Conservation (phyloP, 352 stramenopile species). For the Phytophthora citricola region DNA sequence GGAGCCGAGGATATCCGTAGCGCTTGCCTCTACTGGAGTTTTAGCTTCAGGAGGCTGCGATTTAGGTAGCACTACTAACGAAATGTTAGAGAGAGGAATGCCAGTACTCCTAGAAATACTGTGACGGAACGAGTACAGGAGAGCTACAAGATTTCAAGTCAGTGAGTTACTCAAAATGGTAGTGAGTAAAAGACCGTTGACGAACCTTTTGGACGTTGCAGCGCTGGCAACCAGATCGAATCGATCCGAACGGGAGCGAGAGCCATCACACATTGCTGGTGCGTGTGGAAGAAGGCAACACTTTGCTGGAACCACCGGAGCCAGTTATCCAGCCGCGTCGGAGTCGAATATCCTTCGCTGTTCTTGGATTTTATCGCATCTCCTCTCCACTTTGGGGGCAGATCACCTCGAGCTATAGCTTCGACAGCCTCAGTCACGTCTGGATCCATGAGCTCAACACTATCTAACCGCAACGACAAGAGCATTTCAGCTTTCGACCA, state of each 20-base stretch:
- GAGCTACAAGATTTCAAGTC: constrained; percentile 25
- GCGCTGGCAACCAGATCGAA: constrained; percentile 47
- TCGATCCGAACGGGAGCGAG: constrained; percentile 12
- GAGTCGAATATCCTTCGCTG: constrained; percentile 33
- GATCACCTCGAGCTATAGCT: constrained; percentile 17
- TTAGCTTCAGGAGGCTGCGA: background rate
- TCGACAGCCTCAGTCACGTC: constrained; percentile 31
- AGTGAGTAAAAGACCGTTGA: background rate
- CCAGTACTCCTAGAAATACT: constrained; percentile 32
- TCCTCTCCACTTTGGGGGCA: constrained; percentile 25
- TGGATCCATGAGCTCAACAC: constrained; percentile 12
- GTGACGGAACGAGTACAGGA: constrained; percentile 45
- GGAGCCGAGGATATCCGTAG: constrained; percentile 30
- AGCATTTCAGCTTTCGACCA: constrained; percentile 49
- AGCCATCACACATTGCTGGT: constrained; percentile 29
- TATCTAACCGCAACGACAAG: constrained; percentile 36
- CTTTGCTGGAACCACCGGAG: constrained; percentile 38
- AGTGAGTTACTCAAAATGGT: background rate
- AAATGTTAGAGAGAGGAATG: constrained; percentile 30
- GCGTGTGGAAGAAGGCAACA: constrained; percentile 40
- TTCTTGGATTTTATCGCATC: background rate
- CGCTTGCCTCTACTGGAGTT: background rate
- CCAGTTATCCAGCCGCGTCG: constrained; percentile 30
- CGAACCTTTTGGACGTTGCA: constrained; percentile 57
- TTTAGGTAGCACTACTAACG: constrained; percentile 30